Evolutionary conservation across 495 filamentous ascomycete species (phyloP).

Genomic region (Pyronema omphalodes): DNA sequence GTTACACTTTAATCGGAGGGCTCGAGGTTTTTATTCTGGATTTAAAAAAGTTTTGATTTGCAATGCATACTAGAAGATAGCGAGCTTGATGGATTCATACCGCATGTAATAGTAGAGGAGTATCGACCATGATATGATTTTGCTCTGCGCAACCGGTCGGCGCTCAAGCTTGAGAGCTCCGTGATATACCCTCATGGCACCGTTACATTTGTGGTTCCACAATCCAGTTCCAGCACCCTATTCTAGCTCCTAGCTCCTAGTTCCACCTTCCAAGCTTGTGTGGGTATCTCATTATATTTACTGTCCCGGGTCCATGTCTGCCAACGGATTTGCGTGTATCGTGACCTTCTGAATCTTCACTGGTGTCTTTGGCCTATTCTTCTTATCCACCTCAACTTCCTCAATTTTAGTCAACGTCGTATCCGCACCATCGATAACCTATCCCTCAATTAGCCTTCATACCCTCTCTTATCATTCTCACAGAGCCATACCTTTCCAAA

Average conservation of each 20-base stretch:
- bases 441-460: conserved; percentile 19
- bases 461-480: conserved; percentile 26
- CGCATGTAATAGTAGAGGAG: too few species aligned
- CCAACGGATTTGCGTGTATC: conserved; percentile 88
- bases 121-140: too few species aligned
- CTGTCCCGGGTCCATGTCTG: conserved; percentile 29
- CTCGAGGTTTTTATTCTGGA: background rate
- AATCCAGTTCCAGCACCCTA: too few species aligned
- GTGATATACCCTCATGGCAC: too few species aligned
- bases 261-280: too few species aligned
- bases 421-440: conserved; percentile 36
- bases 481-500: conserved; percentile 60
- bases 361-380: conserved; percentile 58
- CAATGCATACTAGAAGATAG: background rate
- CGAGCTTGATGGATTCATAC: too few species aligned
- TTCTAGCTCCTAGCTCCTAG: too few species aligned
- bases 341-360: conserved; percentile 56
- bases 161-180: too few species aligned
- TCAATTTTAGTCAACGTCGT: conserved; percentile 58
- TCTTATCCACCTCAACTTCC: conserved; percentile 67
- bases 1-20: background rate
- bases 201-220: too few species aligned
- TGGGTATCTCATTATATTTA: conserved; percentile 3
- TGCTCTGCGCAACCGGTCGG: too few species aligned
- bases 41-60: background rate